phyloP scores from a whole-genome alignment of 2,329 filamentous ascomycete genomes.

The Colletotrichum trifolii region DNA sequence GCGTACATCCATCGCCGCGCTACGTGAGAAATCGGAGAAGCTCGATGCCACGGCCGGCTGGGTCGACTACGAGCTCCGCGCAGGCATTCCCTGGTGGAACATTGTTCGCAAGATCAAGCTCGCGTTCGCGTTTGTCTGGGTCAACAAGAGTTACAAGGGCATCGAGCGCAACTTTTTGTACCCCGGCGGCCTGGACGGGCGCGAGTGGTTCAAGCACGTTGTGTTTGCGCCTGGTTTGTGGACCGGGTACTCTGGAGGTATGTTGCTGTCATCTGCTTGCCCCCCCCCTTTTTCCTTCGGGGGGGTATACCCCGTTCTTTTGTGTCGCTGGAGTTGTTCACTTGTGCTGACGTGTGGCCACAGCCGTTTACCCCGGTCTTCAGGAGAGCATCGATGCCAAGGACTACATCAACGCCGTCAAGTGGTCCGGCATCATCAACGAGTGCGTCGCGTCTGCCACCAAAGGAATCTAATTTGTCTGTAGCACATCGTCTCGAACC shows the following conservation, averaged over 20 bases:
- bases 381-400: conserved; percentile 70
- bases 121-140: conserved; percentile 69
- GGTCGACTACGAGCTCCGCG: conserved; percentile 54
- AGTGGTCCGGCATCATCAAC: conserved; percentile 70
- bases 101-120: conserved; percentile 75
- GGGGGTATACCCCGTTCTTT: too few species aligned
- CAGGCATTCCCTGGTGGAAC: conserved; percentile 81
- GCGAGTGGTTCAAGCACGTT: conserved; percentile 94
- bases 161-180: conserved; percentile 86
- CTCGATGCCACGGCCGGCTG: conserved; percentile 59
- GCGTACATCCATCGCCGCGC: conserved; percentile 49
- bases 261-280: conserved; percentile 42
- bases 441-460: conserved; percentile 60
- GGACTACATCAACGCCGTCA: conserved; percentile 67
- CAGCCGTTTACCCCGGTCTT: conserved; percentile 71
- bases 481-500: neutral
- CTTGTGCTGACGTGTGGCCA: conserved; percentile 36
- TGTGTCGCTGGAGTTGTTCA: too few species aligned
- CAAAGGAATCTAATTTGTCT: conserved; percentile 43
- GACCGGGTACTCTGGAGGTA: conserved; percentile 88
- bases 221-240: conserved; percentile 92
- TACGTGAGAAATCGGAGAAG: conserved; percentile 53
- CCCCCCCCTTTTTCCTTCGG: too few species aligned
- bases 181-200: conserved; percentile 78
- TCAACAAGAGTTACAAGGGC: conserved; percentile 86